Evolutionary conservation across 169 alveolate species (phyloP), one percentile per base, ranked within the genome.

Genomic region (Babesia bigemina): DNA sequence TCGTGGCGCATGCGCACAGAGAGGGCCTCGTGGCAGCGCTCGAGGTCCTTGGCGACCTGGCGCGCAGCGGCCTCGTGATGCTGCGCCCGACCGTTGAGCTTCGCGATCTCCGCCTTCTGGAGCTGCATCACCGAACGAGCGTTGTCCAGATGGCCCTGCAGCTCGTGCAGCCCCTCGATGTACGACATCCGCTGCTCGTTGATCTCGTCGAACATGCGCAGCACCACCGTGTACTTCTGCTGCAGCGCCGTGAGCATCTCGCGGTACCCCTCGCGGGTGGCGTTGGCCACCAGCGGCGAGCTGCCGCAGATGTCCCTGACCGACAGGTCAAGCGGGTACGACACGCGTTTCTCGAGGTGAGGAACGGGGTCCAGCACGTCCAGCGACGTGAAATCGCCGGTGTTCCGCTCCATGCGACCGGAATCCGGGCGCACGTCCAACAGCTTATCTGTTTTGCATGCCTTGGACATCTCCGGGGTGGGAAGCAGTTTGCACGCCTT

Each of bases 151-250:
- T 70, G 63, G 52, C 63, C 65, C 50, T 72, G 87, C 29, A 57
- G 56, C 42, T 79, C 87, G 17, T 53, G 66, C 11, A 79, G 55
- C 13, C 87, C 87, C 61, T 79, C 87, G 52, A 79, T 63, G 63
- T 79, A 79, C 29, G 87, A 79, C 83, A 79, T 50, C 48, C 79
- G 63, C 77, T 79, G 84, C 70, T 79, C 87, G 48, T 79, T 79
- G 17, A 79, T 52, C 65, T 79, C 87, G 47, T 79, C 82, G 22
- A 66, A 79, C 71, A 65, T 79, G 26, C 74, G 71, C 55, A 79
- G 63, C 28, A 79, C 65, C 16, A 71, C 66, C 47, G 36, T 79
- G 71, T 79, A 79, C 47, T 79, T 79, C 53, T 79, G 71, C 59
- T 79, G 79, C 39, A 79, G 70, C 24, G 75, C 24, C 11, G 48